Conservation (phyloP, 768 basidiomycete species). For the Rhodotorula babjevae region DNA sequence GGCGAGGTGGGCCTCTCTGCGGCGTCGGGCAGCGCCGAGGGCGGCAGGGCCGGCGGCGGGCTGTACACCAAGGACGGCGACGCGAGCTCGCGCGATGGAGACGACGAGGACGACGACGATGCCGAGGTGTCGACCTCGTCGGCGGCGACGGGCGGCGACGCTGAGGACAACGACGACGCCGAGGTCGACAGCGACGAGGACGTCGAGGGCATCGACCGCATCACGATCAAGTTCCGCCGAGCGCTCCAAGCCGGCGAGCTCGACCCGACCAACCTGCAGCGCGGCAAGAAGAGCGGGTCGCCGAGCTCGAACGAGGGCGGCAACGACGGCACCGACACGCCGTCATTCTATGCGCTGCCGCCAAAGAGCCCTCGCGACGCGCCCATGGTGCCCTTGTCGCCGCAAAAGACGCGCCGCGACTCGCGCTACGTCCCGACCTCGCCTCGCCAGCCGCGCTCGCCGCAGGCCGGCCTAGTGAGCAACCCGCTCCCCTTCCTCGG, state of each 20-base stretch:
- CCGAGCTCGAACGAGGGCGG: conserved; percentile 11
- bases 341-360: background rate
- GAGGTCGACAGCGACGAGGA: conserved; percentile 19
- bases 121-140: conserved; percentile 12
- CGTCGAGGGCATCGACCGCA: conserved; percentile 34
- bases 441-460: conserved; percentile 19
- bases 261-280: conserved; percentile 29
- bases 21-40: background rate
- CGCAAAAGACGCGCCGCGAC: conserved; percentile 15
- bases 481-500: background rate
- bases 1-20: background rate
- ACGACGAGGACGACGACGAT: conserved; percentile 37
- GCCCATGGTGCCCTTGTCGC: background rate
- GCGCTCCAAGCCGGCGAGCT: conserved; percentile 2
- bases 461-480: background rate
- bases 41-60: background rate
- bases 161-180: background rate
- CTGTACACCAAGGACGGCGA: conserved; percentile 7
- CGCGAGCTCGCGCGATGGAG: conserved; percentile 28
- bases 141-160: background rate
- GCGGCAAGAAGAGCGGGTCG: conserved; percentile 1
- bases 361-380: conserved; percentile 1
- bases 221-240: conserved; percentile 24
- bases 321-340: background rate
- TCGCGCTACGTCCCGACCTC: conserved; percentile 34